Evolutionary conservation across 805 yeast genomes (phyloP), one percentile per base, ranked within the genome.

Genomic region (Dipodascus geniculatus): DNA sequence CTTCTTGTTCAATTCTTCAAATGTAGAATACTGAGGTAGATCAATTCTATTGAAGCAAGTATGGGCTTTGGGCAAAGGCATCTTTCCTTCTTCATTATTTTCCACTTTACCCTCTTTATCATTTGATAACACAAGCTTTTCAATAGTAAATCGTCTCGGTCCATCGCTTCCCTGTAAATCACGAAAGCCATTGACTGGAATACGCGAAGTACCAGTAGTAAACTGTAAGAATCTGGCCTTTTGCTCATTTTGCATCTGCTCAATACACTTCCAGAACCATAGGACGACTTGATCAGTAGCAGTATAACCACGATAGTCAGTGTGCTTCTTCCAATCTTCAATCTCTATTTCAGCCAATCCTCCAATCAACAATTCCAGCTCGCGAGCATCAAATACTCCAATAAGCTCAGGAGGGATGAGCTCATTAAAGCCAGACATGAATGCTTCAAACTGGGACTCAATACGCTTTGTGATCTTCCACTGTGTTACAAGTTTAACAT

Each of bases 1-100:
- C 71, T 93, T 93, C 71, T 88, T 93, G 65, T 81, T 87, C 76
- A 93, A 72, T 52, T 86, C 76, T 52, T 85, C 96, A 68, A 78
- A 87, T 65, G 85, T 90, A 55, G 77, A 77, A 70, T 93, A 93
- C 54, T 95, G 96, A 48, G 99, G 99, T 65, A 93, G 77, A 74
- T 93, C 99, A 53, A 93, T 97, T 74, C 99, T 86, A 74, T 93
- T 93, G 80, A 93, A 93, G 78, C 99, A 91, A 1, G 99, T 93
- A 68, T 93, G 99, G 8, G 96, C 87, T 71, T 93, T 93, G 48
- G 99, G 99, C 63, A 93, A 59, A 53, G 90, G 96, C 64, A 82
- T 83, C 33, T 85, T 65, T 68, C 91, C 98, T 55, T 98, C 99
- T 6, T 98, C 98, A 17, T 38, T 38, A 14, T 14, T 17, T n/a